These are phyloP conservation scores for Hirschioporus abietinus DNA, from an alignment of 768 basidiomycete species.

Conservation along the genomic window DNA sequence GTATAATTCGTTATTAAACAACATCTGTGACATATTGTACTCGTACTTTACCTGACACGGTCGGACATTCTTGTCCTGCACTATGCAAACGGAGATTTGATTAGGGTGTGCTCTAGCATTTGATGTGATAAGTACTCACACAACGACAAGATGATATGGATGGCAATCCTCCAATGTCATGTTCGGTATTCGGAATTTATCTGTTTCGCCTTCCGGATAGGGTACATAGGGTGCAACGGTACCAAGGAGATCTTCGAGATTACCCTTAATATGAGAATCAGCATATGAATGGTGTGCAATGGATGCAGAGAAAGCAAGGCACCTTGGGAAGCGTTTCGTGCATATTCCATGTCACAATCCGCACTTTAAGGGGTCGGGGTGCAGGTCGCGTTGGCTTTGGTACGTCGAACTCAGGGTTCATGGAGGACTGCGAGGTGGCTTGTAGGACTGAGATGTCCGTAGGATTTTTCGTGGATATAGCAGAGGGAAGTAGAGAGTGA, in stretches of 20 bases:
- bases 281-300: conserved; percentile 5
- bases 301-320: conserved; percentile 4
- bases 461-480: conserved; percentile 19
- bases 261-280: conserved; percentile 43
- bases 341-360: conserved; percentile 82
- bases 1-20: conserved; percentile 2
- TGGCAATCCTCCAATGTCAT: conserved; percentile 49
- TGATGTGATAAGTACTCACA: conserved; percentile 40
- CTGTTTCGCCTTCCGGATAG: conserved; percentile 14
- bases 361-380: conserved; percentile 48
- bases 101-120: conserved; percentile 1
- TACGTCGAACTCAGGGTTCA: conserved; percentile 18
- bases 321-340: conserved; percentile 78
- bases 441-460: conserved; percentile 21
- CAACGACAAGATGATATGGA: conserved; percentile 73
- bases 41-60: conserved; percentile 49
- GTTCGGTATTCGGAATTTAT: conserved; percentile 33
- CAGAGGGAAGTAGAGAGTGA: conserved; percentile 39
- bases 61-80: conserved; percentile 78
- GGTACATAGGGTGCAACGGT: conserved; percentile 42
- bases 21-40: conserved; percentile 5
- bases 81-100: conserved; percentile 30
- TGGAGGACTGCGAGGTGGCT: conserved; percentile 19
- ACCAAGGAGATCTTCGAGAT: conserved; percentile 68
- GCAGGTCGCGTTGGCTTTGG: conserved; percentile 15